Conservation (phyloP, 129 eudicot species). For the Centrapalus pauciflorus region DNA sequence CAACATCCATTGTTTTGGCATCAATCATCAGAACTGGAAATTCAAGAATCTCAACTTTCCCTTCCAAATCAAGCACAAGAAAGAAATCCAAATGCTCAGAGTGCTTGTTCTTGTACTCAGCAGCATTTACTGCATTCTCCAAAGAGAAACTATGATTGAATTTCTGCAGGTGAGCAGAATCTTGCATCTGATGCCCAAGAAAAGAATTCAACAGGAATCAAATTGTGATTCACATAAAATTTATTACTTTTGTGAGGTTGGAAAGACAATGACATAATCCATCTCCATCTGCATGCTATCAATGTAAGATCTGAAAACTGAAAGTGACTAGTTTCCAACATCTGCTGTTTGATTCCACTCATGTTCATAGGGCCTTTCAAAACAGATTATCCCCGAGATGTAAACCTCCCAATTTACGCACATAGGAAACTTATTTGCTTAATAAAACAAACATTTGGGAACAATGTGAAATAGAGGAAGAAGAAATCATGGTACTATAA, state of each 20-base stretch:
- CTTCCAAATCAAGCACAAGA: slow-evolving; percentile 95
- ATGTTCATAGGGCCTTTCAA: too few relatives aligned
- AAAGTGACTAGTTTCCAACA: too few relatives aligned
- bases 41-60: slow-evolving; percentile 92
- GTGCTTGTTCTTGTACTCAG: slow-evolving; percentile 28
- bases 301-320: not conserved
- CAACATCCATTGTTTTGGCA: slow-evolving; percentile 77
- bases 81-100: slow-evolving; percentile 65
- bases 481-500: too few relatives aligned
- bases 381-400: too few relatives aligned
- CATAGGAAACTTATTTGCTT: too few relatives aligned
- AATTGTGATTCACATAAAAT: not conserved
- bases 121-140: slow-evolving; percentile 27
- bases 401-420: too few relatives aligned
- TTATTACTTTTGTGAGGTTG: not conserved
- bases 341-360: too few relatives aligned
- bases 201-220: not conserved
- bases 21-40: slow-evolving; percentile 85
- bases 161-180: slow-evolving; percentile 56
- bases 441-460: too few relatives aligned
- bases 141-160: slow-evolving; percentile 53
- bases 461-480: too few relatives aligned
- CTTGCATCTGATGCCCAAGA: slow-evolving; percentile 57
- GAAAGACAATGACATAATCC: not conserved
- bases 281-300: not conserved